A percentile compares a stretch with the other conserved stretches of the same genome.
These are phyloP conservation scores for Sonneratia caseolaris DNA, from an alignment of 345 rosid species.

Conservation along the genomic window DNA sequence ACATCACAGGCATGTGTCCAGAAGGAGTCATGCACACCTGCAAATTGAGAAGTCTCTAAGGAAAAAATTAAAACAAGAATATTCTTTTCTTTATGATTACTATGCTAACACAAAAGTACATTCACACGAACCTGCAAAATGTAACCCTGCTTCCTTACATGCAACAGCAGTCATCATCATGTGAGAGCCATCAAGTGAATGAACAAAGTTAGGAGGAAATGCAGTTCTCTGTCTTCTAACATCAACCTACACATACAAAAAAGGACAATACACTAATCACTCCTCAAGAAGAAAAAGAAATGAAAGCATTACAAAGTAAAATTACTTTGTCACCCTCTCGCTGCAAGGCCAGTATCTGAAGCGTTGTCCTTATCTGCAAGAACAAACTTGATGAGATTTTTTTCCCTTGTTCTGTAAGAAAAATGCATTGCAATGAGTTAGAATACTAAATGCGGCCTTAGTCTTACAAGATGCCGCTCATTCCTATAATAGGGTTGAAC, in stretches of 20 bases:
- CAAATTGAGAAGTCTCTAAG: not conserved
- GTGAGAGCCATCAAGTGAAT: constrained; percentile 94
- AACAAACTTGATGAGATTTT: not conserved
- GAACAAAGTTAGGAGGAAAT: constrained; percentile 94
- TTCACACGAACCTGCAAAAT: constrained; percentile 67
- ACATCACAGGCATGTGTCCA: constrained; percentile 99
- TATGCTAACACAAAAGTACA: not conserved
- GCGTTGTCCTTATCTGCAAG: constrained; percentile 81
- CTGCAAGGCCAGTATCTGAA: constrained; percentile 83
- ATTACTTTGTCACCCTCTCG: constrained; percentile 77
- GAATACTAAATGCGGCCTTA: not conserved
- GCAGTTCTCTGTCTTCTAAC: constrained; percentile 91
- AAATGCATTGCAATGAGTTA: not conserved
- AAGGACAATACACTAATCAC: not conserved
- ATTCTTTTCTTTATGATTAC: not conserved
- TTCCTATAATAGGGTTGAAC: constrained; percentile 84
- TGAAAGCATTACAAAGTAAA: constrained; percentile 1
- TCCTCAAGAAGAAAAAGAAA: constrained; percentile 2
- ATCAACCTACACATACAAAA: constrained; percentile 40
- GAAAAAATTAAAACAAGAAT: not conserved
- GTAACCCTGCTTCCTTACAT: constrained; percentile 75
- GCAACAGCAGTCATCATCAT: constrained; percentile 99
- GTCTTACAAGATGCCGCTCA: constrained; percentile 69
- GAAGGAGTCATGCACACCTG: constrained; percentile 98
- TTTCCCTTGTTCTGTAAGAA: not conserved